A percentile compares a stretch with the other conserved stretches of the same genome.
These are phyloP conservation scores for Oryza meyeriana DNA, from an alignment of 176 grass and related monocot genomes.

Conservation along the genomic window DNA sequence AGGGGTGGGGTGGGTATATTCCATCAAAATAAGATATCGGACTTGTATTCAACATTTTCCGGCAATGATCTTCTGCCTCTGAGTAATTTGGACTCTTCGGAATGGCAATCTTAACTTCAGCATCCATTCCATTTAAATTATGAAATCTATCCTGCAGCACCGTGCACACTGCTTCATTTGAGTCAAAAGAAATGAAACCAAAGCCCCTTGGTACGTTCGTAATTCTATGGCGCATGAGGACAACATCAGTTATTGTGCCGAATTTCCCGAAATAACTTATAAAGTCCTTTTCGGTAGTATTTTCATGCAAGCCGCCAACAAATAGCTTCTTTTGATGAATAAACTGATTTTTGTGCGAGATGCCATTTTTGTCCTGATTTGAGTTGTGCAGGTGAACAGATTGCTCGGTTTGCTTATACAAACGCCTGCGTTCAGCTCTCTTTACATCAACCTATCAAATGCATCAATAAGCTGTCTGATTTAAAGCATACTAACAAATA, in stretches of 20 bases:
- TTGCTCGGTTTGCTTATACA: not conserved
- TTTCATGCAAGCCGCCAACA: slow-evolving; percentile 52
- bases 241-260: slow-evolving; percentile 66
- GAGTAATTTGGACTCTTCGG: slow-evolving; percentile 10
- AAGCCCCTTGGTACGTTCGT: slow-evolving; percentile 46
- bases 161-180: slow-evolving; percentile 26
- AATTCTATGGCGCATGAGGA: slow-evolving; percentile 33
- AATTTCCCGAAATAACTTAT: slow-evolving; percentile 61
- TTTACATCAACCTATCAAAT: slow-evolving; percentile 54
- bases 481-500: not conserved
- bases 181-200: slow-evolving; percentile 72
- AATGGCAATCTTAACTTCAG: slow-evolving; percentile 43
- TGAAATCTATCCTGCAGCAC: slow-evolving; percentile 48
- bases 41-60: too few species aligned
- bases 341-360: not conserved
- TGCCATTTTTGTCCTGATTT: slow-evolving; percentile 3
- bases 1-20: not conserved
- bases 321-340: slow-evolving; percentile 51
- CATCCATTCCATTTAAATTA: slow-evolving; percentile 42
- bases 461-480: not conserved
- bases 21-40: not conserved
- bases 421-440: slow-evolving; percentile 21
- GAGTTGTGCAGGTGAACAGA: not conserved
- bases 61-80: too few species aligned
- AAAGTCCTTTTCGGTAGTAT: slow-evolving; percentile 37